Evolutionary conservation across 352 stramenopile genomes (phyloP).

Genomic region (Phytophthora ohioensis): DNA sequence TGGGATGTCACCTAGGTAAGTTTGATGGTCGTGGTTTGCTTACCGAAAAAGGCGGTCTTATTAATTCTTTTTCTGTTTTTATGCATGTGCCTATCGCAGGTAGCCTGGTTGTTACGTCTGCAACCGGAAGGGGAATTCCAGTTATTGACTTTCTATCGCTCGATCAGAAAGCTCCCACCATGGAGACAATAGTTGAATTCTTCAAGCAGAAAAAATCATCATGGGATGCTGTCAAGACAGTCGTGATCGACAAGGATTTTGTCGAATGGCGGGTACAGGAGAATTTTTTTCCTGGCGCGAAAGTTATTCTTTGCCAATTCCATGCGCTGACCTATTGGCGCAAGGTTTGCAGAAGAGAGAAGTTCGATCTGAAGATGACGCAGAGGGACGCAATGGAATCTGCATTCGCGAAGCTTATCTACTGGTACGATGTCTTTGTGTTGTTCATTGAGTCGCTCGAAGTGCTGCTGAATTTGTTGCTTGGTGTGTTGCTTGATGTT

Average conservation of each 20-base stretch:
- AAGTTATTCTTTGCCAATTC: conserved; percentile 19
- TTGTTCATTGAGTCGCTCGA: neutral
- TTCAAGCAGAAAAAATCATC: conserved; percentile 25
- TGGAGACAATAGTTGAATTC: conserved; percentile 24
- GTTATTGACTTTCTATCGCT: conserved; percentile 34
- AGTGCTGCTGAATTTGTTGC: neutral
- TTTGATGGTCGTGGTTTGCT: neutral
- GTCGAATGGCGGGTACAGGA: conserved; percentile 21
- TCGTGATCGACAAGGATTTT: conserved; percentile 30
- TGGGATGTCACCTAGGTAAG: conserved; percentile 16
- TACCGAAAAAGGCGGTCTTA: neutral
- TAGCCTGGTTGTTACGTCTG: conserved; percentile 29
- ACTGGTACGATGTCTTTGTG: neutral
- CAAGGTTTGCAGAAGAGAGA: conserved; percentile 2
- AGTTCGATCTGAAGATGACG: conserved; percentile 22
- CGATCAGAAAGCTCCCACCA: conserved; percentile 22
- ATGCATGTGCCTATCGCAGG: neutral
- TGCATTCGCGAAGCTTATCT: neutral
- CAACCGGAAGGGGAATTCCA: conserved; percentile 25
- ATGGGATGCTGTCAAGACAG: conserved; percentile 5
- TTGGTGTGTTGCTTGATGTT: neutral
- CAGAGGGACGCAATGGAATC: conserved; percentile 20
- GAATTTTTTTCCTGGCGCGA: conserved; percentile 3
- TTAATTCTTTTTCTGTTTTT: too few species aligned
- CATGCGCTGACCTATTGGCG: conserved; percentile 12